These are phyloP conservation scores for Cyberlindnera misumaiensis DNA, from an alignment of 805 yeast genomes.

Conservation along the genomic window DNA sequence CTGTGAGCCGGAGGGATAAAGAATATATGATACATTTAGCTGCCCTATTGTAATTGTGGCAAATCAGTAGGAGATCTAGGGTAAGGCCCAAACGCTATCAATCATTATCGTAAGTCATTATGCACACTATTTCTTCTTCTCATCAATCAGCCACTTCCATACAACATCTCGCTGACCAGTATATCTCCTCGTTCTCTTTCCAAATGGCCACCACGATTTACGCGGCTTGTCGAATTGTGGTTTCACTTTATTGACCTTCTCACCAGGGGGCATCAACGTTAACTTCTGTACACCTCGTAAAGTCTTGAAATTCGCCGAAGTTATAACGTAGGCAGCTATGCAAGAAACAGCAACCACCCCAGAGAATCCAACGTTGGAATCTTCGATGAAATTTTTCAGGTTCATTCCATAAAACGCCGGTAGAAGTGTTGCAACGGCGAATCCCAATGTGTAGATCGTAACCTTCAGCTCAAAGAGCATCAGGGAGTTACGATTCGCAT, in stretches of 20 bases:
- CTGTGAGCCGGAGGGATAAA: constrained; percentile 7
- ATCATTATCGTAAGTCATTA: not conserved
- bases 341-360: constrained; percentile 47
- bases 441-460: constrained; percentile 76
- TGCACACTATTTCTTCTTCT: constrained; percentile 27
- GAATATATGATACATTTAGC: too few relatives aligned
- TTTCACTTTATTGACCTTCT: constrained; percentile 2
- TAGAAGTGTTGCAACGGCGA: constrained; percentile 74
- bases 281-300: constrained; percentile 57
- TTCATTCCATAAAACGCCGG: constrained; percentile 93
- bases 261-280: constrained; percentile 44
- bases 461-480: constrained; percentile 83
- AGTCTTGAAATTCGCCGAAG: constrained; percentile 48
- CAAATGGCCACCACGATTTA: constrained; percentile 12
- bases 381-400: constrained; percentile 70
- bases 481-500: constrained; percentile 83
- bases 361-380: constrained; percentile 56
- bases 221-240: not conserved
- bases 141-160: constrained; percentile 51
- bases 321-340: constrained; percentile 46
- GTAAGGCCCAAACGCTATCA: too few relatives aligned
- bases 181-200: not conserved
- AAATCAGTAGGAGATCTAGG: too few relatives aligned
- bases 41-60: too few relatives aligned
- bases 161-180: constrained; percentile 34